phyloP scores from a whole-genome alignment of 331 rosid genomes.

The Quercus phellos region DNA sequence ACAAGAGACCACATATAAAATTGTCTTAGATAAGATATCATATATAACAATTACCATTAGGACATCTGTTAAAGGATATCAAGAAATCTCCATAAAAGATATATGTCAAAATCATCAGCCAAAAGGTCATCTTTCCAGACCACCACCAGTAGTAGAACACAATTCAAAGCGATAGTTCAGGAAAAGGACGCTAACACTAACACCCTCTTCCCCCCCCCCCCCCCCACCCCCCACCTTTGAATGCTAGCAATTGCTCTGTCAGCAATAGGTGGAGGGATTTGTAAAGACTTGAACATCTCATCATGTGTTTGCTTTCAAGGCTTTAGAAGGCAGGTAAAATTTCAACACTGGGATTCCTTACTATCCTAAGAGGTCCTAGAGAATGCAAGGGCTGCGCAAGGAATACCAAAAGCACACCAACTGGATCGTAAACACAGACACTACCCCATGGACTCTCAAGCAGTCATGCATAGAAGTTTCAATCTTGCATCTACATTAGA shows the following conservation, averaged over 20 bases:
- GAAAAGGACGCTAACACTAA: not conserved
- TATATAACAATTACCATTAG: constrained; percentile 1
- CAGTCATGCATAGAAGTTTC: not conserved
- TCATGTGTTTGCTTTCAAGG: not conserved
- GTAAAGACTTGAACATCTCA: not conserved
- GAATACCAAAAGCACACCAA: not conserved
- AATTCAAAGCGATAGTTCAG: not conserved
- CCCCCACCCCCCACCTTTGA: not conserved
- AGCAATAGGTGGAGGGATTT: not conserved
- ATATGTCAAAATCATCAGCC: not conserved
- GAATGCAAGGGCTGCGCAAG: not conserved
- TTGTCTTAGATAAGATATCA: not conserved
- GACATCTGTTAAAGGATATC: constrained; percentile 11
- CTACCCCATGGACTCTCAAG: not conserved
- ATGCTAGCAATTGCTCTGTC: not conserved
- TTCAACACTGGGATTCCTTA: not conserved
- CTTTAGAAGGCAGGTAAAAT: not conserved
- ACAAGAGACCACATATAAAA: not conserved
- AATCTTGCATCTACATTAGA: not conserved
- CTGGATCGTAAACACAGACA: not conserved
- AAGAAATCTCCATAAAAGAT: not conserved
- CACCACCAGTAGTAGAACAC: not conserved
- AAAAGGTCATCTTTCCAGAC: not conserved
- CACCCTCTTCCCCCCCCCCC: too few relatives aligned
- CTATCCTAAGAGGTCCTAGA: not conserved